Base-by-base conservation (phyloP, 2,329 filamentous ascomycete genomes). In the Exutisphaerella laricina region DNA sequence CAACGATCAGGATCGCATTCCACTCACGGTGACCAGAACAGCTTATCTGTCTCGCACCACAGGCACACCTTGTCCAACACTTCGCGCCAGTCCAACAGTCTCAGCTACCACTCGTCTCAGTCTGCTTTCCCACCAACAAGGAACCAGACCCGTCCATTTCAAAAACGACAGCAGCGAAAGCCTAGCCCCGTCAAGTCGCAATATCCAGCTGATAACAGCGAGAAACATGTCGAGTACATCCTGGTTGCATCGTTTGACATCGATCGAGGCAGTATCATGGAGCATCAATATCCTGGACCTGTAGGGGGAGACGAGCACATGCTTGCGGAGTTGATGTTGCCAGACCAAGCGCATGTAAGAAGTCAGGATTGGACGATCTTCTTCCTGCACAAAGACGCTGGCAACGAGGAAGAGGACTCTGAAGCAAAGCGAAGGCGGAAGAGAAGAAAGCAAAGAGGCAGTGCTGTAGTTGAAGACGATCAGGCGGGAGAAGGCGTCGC, bases 291-390 rank as follows among this genome's bases (percentile, higher is more conserved):
- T 62, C 92, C 92, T 0, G 83, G 87, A 30, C 82, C 90, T 38
- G 97, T 98, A 50, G 96, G 88, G 38, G 90, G 92, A 22, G 90
- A 98, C 63, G 92, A 98, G 70, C 85, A 94, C 59, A 97, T 97
- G 89, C 70, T 98, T 60, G 92, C 92, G 5, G 92, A 98, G 71
- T 78, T 98, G 59, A 98, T 98, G 92, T 71, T 98, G 63, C 92
- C 92, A 0, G 92, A 98, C 66, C 90, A 97, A 67, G 88, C 90
- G 16, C 92, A 98, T 68, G 81, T 92, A 48, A 80, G 92, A 28
- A 90, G 85, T 60, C 89, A 97, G 67, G 92, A 98, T 65, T 98
- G 92, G 92, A 98, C 92, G 30, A 95, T 97, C 42, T 98, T 98
- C 71, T 98, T 98, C 63, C 66, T 98, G 43, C 92, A 98, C 70